Percentiles rank a stretch among this genome's conserved stretches.
Conservation (phyloP, 176 grass and related monocot genomes). For the Aechmea fasciata region DNA sequence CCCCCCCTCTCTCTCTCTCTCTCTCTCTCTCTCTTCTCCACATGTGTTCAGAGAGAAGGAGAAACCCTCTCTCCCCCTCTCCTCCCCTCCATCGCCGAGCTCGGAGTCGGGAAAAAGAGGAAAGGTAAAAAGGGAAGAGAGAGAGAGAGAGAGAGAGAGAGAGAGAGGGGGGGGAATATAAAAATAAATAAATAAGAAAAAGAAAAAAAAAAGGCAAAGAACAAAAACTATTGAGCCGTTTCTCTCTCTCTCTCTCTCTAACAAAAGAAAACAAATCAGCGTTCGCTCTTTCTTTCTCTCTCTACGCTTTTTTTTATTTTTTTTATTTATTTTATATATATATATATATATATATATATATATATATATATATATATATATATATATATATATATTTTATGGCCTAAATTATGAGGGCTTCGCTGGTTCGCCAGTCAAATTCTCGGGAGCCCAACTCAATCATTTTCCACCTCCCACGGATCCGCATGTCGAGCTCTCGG, state of each 20-base stretch:
- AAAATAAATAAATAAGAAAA: conserved; percentile 5
- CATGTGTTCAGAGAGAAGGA: conserved; percentile 1
- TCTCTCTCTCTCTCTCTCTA: too few species aligned
- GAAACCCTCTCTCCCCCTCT: conserved; percentile 2
- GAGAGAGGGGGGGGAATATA: conserved; percentile 16
- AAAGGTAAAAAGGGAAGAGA: conserved; percentile 14
- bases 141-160: conserved; percentile 1
- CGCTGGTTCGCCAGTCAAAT: conserved; percentile 38
- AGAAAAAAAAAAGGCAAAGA: neutral
- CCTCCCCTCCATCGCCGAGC: neutral
- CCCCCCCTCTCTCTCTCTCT: neutral
- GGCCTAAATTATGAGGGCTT: neutral
- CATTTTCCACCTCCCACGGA: conserved; percentile 25
- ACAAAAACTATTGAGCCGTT: too few species aligned
- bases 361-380: too few species aligned
- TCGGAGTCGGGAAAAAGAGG: conserved; percentile 10
- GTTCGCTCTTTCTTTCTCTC: conserved; percentile 11
- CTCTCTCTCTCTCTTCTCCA: neutral
- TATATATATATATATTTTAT: too few species aligned
- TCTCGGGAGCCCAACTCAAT: conserved; percentile 39
- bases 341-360: too few species aligned
- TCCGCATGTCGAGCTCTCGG: too few species aligned
- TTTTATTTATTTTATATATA: too few species aligned
- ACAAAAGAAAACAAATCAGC: neutral
- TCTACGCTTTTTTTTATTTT: conserved; percentile 29